Conservation (phyloP, 2,329 filamentous ascomycete genomes). For the Incumbomyces delicatus region DNA sequence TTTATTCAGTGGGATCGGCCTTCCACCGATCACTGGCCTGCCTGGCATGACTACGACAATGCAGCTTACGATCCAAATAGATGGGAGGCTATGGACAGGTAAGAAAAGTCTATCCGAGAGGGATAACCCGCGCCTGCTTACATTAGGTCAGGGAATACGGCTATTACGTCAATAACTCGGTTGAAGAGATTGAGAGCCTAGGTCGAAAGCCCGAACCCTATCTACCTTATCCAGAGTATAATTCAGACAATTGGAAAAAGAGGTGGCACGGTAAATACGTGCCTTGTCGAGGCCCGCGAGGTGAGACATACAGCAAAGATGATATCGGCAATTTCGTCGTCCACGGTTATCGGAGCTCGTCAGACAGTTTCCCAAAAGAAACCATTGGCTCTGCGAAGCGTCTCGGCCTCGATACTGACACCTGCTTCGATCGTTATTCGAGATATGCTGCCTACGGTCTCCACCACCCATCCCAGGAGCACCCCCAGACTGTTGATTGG, state of each 20-base stretch:
- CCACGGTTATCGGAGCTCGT: slow-evolving; percentile 50
- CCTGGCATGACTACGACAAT: slow-evolving; percentile 7
- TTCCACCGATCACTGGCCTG: slow-evolving; percentile 7
- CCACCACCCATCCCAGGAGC: slow-evolving; percentile 9
- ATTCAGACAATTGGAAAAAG: slow-evolving; percentile 50
- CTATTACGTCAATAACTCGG: slow-evolving; percentile 7
- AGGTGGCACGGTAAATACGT: slow-evolving; percentile 49
- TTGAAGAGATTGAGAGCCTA: not conserved
- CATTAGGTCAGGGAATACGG: slow-evolving; percentile 2
- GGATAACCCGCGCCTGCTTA: not conserved
- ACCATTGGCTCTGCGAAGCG: slow-evolving; percentile 54
- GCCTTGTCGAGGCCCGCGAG: slow-evolving; percentile 52
- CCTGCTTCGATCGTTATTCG: slow-evolving; percentile 60
- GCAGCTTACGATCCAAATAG: slow-evolving; percentile 7
- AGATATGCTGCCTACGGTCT: slow-evolving; percentile 50
- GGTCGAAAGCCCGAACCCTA: slow-evolving; percentile 43
- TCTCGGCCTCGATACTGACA: slow-evolving; percentile 51
- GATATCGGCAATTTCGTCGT: slow-evolving; percentile 46
- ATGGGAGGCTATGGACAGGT: slow-evolving; percentile 8
- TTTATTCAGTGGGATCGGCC: slow-evolving; percentile 8
- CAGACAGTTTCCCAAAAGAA: slow-evolving; percentile 46
- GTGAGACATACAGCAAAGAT: slow-evolving; percentile 40
- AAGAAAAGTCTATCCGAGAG: not conserved
- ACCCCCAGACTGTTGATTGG: slow-evolving; percentile 38
- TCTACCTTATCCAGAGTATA: slow-evolving; percentile 63